These are phyloP conservation scores for Podaxis rugospora DNA, from an alignment of 768 basidiomycete genomes.

Conservation along the genomic window DNA sequence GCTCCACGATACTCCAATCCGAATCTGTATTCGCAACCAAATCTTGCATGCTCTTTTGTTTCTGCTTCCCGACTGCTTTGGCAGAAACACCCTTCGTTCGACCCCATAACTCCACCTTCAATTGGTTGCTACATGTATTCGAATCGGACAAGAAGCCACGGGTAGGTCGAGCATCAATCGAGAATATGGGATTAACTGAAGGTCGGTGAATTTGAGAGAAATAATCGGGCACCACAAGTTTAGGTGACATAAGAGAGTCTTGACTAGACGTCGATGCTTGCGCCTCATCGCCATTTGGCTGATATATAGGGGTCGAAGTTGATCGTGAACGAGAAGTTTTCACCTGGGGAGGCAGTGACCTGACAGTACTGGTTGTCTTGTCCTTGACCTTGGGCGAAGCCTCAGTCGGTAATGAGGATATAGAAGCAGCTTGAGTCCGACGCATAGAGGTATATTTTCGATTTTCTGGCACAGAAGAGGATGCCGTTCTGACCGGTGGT, in stretches of 20 bases:
- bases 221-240: conserved; percentile 45
- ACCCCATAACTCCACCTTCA: conserved; percentile 56
- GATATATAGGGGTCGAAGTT: background rate
- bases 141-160: conserved; percentile 52
- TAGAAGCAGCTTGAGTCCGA: background rate
- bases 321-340: conserved; percentile 1
- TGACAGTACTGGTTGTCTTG: background rate
- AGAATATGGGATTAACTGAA: conserved; percentile 79
- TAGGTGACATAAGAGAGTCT: background rate
- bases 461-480: background rate
- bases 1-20: conserved; percentile 62
- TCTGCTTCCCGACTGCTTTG: conserved; percentile 5
- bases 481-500: background rate
- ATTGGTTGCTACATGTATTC: conserved; percentile 37
- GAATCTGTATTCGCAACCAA: background rate
- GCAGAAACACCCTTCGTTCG: conserved; percentile 18
- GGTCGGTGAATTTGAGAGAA: conserved; percentile 77
- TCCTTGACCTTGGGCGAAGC: background rate
- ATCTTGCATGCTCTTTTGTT: background rate
- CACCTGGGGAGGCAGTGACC: background rate
- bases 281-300: background rate
- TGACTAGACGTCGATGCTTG: background rate
- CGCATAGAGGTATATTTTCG: conserved; percentile 1
- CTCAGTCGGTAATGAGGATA: background rate
- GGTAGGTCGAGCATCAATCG: conserved; percentile 46